Evolutionary conservation across 202 grass and related monocot genomes (phyloP).

Genomic region (Panicum hallii): DNA sequence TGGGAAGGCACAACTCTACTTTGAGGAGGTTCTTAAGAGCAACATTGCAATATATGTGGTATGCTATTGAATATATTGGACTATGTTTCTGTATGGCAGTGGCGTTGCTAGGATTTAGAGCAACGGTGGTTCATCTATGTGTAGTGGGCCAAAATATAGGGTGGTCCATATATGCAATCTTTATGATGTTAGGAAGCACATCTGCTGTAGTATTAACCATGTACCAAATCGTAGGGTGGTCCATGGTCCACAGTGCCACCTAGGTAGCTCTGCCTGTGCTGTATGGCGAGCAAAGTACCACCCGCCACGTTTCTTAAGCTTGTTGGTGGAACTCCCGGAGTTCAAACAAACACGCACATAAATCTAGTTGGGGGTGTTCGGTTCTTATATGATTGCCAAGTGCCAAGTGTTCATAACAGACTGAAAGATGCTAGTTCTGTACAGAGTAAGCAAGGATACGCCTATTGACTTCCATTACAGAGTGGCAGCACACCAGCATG

Average conservation of each 20-base stretch:
- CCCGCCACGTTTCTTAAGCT: constrained; percentile 33
- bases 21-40: constrained; percentile 96
- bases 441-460: neutral
- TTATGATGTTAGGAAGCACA: no score
- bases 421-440: neutral
- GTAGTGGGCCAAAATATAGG: no score
- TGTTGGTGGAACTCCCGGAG: constrained; percentile 30
- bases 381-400: neutral
- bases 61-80: constrained; percentile 44
- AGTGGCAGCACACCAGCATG: neutral
- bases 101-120: no score
- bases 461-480: neutral
- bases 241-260: no score
- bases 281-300: neutral
- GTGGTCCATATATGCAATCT: no score
- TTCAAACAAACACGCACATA: constrained; percentile 28
- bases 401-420: neutral
- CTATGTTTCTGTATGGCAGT: neutral
- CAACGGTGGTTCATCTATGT: no score
- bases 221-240: no score
- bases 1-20: constrained; percentile 88
- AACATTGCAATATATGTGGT: constrained; percentile 98
- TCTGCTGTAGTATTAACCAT: no score
- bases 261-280: neutral
- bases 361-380: neutral